Evolutionary conservation across 345 rosid genomes (phyloP), one percentile per base, ranked within the genome.

Genomic region (Eucalyptus pauciflora): DNA sequence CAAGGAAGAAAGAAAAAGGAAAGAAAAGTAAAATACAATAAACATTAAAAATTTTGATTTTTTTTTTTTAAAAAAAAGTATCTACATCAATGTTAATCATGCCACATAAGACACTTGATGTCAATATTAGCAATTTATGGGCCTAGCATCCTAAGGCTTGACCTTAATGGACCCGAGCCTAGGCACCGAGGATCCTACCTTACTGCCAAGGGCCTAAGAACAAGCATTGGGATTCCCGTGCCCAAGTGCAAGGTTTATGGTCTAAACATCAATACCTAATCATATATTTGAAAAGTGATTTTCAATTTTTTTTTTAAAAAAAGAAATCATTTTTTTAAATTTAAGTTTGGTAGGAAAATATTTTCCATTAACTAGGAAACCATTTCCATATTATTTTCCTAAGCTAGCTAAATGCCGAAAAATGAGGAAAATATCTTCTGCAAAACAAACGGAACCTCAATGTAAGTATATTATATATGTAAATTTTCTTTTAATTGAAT

Each of bases 31-130:
- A 56, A 24, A 4, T 52, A 18, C 4, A 2, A 52, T 1, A 52
- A 52, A 18, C 18, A 52, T 18, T 52, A 3, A 3, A 1, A 52
- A 52, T 0, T 7, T 52, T 52, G 4, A 52, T 18, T 52, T 51
- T 48, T n/a, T n/a, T n/a, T n/a, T n/a, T n/a, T n/a, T n/a, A 56
- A 22, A 9, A 54, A 56, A 56, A 22, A 9, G 2, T 20, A 54
- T 20, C 4, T 7, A 51, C 4, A 24, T 56, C 3, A 4, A 1
- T 24, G 2, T 0, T 56, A 0, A 56, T 10, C 29, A 24, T 56
- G 13, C 1, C 27, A 56, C 20, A 24, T 24, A 24, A 24, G 13
- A 24, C 13, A 1, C 0, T 1, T 20, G 1, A 56, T 56, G 5
- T 10, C 62, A 22, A 56, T 56, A 24, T 22, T 24, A 1, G 0